Evolutionary conservation across 208 protist genomes (phyloP), one percentile per base, ranked within the genome.

Genomic region (Acanthamoeba sp.): DNA sequence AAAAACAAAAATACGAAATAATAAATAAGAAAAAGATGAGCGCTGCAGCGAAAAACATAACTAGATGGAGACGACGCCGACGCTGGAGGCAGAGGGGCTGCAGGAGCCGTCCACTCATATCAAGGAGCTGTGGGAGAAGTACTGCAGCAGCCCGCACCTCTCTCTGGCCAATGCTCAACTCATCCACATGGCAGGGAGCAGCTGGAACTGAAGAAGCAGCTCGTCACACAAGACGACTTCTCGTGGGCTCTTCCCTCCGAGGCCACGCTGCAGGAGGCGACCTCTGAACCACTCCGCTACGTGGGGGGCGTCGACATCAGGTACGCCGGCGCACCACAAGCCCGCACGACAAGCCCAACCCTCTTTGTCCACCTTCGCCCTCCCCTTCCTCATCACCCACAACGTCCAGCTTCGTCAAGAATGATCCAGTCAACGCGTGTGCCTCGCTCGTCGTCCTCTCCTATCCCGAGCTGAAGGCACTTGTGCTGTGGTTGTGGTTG

Each of bases 371-470:
- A 32, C 29, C 27, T 69, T 69, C 7, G 0, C 29, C 9, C 6
- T 9, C n/a, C 6, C 29, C 29, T 71, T 5, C 64, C 7, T 36
- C 64, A 12, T 38, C 20, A 24, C 64, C 9, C 27, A 9, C 14
- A 71, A 59, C 10, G 20, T 10, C 14, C 62, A 96, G 93, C 20
- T 98, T 98, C 62, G 36, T 96, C 55, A 98, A 98, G 59, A 94
- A 95, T 16, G 94, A 96, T 62, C 85, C 94, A 18, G 88, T 95
- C 10, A 90, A 96, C 57, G 97, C 97, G 0, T 97, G 96, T 71
- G 97, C 95, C 5, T 94, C 95, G 7, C 50, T 98, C 12, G 97
- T 98, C 27, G 92, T 98, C 10, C 89, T 98, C 0, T 84, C 94
- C 5, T 97, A 95, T 71, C 97, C 97, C 36, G 48, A 69, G n/a